Conservation (phyloP, 2,329 filamentous ascomycete species). For the Penicillium fuscoglaucum region DNA sequence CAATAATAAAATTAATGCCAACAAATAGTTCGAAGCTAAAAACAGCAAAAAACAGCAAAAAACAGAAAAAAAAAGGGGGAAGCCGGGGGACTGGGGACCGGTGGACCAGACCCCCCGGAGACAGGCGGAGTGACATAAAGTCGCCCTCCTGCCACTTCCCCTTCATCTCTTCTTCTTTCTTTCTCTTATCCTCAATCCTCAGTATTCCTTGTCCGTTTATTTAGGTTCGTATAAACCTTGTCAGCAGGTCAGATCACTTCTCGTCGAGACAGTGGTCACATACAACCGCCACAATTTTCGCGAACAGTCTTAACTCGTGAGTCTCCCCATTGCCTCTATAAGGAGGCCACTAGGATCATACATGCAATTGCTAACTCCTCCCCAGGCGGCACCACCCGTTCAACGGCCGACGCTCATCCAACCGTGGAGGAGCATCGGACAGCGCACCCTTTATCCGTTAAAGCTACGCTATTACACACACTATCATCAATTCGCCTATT, state of each 20-base stretch:
- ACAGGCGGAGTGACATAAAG: constrained; percentile 8
- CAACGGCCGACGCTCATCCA: constrained; percentile 92
- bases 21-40: background rate
- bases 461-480: constrained; percentile 39
- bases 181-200: background rate
- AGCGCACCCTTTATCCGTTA: constrained; percentile 50
- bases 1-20: background rate
- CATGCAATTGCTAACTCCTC: constrained; percentile 9
- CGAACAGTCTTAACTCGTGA: constrained; percentile 96
- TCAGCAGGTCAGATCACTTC: constrained; percentile 53
- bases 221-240: constrained; percentile 31
- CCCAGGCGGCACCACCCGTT: constrained; percentile 87
- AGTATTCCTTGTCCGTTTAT: constrained; percentile 12
- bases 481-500: constrained; percentile 42
- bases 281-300: constrained; percentile 88
- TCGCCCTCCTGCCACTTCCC: background rate
- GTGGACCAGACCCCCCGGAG: constrained; percentile 2
- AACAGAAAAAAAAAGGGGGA: constrained; percentile 1
- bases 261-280: constrained; percentile 59
- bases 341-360: background rate
- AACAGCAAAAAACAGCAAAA: background rate
- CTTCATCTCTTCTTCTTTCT: background rate
- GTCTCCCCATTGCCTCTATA: constrained; percentile 38
- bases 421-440: constrained; percentile 76
- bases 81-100: constrained; percentile 3